These are phyloP conservation scores for Magnolia officinalis DNA, from an alignment of 164 flowering plant species.

Conservation along the genomic window DNA sequence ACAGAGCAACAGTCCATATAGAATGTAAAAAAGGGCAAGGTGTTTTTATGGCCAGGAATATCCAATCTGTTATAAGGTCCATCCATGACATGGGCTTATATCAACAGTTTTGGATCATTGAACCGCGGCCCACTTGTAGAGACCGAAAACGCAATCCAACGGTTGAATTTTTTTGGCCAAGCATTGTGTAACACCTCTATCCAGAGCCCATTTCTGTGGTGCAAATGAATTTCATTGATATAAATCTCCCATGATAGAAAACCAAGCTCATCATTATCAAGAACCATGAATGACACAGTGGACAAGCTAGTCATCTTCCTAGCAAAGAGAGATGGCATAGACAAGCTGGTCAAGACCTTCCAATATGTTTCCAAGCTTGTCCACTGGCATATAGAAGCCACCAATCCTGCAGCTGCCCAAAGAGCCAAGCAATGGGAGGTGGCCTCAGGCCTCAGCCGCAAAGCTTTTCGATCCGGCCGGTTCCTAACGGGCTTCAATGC, in stretches of 20 bases:
- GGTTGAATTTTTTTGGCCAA: neutral
- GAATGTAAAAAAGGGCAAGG: neutral
- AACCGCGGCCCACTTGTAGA: neutral
- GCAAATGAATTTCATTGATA: constrained; percentile 12
- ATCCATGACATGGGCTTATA: neutral
- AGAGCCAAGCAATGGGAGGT: constrained; percentile 77
- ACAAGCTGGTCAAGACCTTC: constrained; percentile 97
- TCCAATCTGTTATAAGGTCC: neutral
- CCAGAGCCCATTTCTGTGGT: constrained; percentile 25
- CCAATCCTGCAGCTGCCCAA: constrained; percentile 42
- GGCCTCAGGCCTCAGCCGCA: constrained; percentile 83
- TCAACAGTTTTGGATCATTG: neutral
- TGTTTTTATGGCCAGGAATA: neutral
- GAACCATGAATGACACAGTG: constrained; percentile 63
- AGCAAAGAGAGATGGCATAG: constrained; percentile 96
- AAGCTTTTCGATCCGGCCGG: constrained; percentile 85
- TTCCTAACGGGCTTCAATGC: constrained; percentile 89
- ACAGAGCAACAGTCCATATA: neutral
- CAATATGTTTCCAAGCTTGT: constrained; percentile 91
- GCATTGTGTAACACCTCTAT: constrained; percentile 6
- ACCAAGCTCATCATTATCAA: constrained; percentile 9
- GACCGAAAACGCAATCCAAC: neutral
- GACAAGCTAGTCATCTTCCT: constrained; percentile 91
- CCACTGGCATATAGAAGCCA: constrained; percentile 58
- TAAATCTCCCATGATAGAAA: neutral